Conservation (phyloP, 1,284 basidiomycete species). For the Xerocomus amazonicus region DNA sequence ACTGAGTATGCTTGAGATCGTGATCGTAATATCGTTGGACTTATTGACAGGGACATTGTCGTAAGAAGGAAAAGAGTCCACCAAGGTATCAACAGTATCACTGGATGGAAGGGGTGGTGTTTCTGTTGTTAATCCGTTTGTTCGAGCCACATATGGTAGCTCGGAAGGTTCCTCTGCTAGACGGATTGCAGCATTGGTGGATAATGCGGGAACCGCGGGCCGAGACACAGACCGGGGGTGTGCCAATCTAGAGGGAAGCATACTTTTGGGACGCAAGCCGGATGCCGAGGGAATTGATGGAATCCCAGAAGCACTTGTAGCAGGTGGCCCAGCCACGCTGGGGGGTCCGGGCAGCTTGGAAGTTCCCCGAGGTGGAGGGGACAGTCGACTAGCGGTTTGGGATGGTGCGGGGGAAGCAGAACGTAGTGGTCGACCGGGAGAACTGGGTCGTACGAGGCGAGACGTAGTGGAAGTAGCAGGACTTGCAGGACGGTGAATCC, state of each 20-base stretch:
- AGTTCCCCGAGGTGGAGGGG: slow-evolving; percentile 42
- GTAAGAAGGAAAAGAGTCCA: slow-evolving; percentile 24
- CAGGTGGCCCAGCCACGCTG: slow-evolving; percentile 31
- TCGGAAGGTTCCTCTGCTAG: slow-evolving; percentile 29
- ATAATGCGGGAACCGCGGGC: slow-evolving; percentile 16
- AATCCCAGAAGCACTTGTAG: slow-evolving; percentile 32
- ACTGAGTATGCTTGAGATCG: slow-evolving; percentile 80
- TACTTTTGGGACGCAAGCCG: slow-evolving; percentile 54
- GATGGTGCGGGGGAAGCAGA: slow-evolving; percentile 49
- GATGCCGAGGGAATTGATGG: slow-evolving; percentile 46
- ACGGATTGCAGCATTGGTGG: slow-evolving; percentile 20
- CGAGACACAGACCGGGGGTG: slow-evolving; percentile 46
- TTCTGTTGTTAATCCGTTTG: slow-evolving; percentile 23
- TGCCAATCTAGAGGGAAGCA: slow-evolving; percentile 68
- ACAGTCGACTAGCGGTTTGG: slow-evolving; percentile 36
- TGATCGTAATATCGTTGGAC: slow-evolving; percentile 65
- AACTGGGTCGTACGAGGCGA: slow-evolving; percentile 56
- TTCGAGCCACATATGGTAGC: slow-evolving; percentile 25
- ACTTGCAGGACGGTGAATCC: slow-evolving; percentile 59
- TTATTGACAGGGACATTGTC: slow-evolving; percentile 17
- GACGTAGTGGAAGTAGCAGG: slow-evolving; percentile 52
- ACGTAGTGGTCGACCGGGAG: slow-evolving; percentile 50
- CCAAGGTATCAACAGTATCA: slow-evolving; percentile 28
- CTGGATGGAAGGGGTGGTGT: slow-evolving; percentile 18
- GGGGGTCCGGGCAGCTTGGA: slow-evolving; percentile 25